Conservation (phyloP, 768 basidiomycete species). For the Rhodotorula kratochvilovae region DNA sequence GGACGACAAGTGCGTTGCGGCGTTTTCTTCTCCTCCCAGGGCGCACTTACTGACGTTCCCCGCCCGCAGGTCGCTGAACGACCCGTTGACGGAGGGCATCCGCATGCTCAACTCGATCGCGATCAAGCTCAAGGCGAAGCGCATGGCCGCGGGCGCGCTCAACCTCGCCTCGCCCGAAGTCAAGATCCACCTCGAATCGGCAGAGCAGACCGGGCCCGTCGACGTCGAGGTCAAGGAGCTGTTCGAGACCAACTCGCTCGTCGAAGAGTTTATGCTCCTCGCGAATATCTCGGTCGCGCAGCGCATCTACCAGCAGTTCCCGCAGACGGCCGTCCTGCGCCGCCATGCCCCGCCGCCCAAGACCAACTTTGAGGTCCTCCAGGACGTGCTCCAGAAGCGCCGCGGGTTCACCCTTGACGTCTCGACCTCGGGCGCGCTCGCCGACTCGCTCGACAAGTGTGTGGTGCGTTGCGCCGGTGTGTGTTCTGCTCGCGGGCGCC, state of each 20-base stretch:
- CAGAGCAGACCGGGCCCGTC: slow-evolving; percentile 64
- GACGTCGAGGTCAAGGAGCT: slow-evolving; percentile 85
- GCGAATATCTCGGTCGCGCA: slow-evolving; percentile 90
- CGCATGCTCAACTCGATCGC: slow-evolving; percentile 84
- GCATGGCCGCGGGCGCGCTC: slow-evolving; percentile 94
- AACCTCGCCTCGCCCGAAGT: slow-evolving; percentile 98
- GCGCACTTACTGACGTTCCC: background rate
- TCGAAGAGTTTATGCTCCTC: slow-evolving; percentile 98
- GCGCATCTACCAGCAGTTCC: slow-evolving; percentile 90
- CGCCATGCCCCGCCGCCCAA: slow-evolving; percentile 87
- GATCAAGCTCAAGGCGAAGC: slow-evolving; percentile 69
- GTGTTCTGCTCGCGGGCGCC: too few relatives aligned
- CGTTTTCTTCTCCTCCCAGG: background rate
- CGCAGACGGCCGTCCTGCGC: slow-evolving; percentile 90
- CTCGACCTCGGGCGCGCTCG: slow-evolving; percentile 82
- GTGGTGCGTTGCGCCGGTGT: slow-evolving; percentile 55
- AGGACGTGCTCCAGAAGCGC: slow-evolving; percentile 82
- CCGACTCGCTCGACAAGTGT: slow-evolving; percentile 79
- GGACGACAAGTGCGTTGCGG: slow-evolving; percentile 69
- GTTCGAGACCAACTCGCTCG: slow-evolving; percentile 88
- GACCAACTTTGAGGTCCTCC: slow-evolving; percentile 89
- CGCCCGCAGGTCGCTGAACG: slow-evolving; percentile 60
- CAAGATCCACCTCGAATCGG: slow-evolving; percentile 87
- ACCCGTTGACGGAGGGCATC: slow-evolving; percentile 77
- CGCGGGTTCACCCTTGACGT: slow-evolving; percentile 80